These are phyloP conservation scores for Zopfia rhizophila DNA, from an alignment of 2,329 filamentous ascomycete genomes.

Conservation along the genomic window DNA sequence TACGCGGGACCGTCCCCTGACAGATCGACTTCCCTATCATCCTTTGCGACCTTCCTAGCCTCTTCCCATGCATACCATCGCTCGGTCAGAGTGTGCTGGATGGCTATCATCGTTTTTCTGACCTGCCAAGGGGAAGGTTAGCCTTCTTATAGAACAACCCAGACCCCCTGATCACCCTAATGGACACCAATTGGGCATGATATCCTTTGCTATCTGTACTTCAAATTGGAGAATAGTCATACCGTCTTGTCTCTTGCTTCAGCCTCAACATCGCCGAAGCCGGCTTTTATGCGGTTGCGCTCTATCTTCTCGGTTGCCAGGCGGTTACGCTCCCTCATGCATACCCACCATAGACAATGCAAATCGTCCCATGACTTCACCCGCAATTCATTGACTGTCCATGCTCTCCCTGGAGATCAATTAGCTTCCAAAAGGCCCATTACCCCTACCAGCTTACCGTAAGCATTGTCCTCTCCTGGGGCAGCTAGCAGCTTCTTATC, in stretches of 20 bases:
- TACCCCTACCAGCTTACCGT: conserved; percentile 64
- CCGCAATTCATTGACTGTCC: conserved; percentile 86
- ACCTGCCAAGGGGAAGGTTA: conserved; percentile 68
- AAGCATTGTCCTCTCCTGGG: conserved; percentile 74
- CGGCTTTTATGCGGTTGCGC: conserved; percentile 72
- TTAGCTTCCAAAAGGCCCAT: not conserved
- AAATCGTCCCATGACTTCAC: conserved; percentile 94
- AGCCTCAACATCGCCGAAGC: conserved; percentile 78
- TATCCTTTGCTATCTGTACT: not conserved
- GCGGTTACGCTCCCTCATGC: conserved; percentile 88
- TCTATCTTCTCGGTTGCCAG: conserved; percentile 81
- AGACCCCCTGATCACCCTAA: not conserved
- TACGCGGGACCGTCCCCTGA: conserved; percentile 60
- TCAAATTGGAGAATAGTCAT: conserved; percentile 46
- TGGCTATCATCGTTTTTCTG: conserved; percentile 78
- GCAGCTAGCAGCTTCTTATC: conserved; percentile 74
- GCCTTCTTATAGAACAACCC: conserved; percentile 1
- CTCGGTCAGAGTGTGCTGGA: conserved; percentile 87
- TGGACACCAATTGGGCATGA: not conserved
- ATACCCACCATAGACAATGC: conserved; percentile 93
- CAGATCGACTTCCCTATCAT: conserved; percentile 74
- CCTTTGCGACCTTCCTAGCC: conserved; percentile 68
- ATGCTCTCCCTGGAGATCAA: conserved; percentile 70
- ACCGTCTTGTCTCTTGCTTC: conserved; percentile 73
- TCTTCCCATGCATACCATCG: conserved; percentile 89